Base-by-base conservation (phyloP, 1,284 basidiomycete species). In the Apiotrichum sp. region DNA sequence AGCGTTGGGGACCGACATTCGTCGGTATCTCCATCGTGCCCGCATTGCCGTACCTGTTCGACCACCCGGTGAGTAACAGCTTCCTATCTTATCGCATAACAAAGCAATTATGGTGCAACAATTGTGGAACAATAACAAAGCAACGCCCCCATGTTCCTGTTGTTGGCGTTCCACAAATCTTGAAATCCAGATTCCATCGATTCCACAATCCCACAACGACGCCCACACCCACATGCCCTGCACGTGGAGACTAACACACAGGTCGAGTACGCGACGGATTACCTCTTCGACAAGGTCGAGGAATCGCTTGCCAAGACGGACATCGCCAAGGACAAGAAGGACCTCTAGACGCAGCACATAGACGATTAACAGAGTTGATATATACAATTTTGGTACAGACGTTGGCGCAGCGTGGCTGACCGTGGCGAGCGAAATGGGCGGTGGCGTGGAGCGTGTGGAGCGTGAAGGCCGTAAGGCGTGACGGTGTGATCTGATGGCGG, bases 21-120 rank as follows among this genome's bases (percentile, higher is more conserved):
- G 70, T 75, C 47, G 73, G 74, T 38, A 71, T 78, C 50, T 83
- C 86, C 2, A 83, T 89, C 62, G 85, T 92, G 6, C 89, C 90
- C 0, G 78, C 84, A 40, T 78, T 93, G 22, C 90, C 90, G 0
- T 92, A 84, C 72, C 73, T 93, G 16, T 93, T 86, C 67, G 89
- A 91, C 75, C 84, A 89, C 65, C 88, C 88, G 1, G 86, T 74
- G 50, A 67, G 67, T 67, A n/a, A 6, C 35, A 6, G 6, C 3
- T 8, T 6, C n/a, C 32, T n/a, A n/a, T n/a, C n/a, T n/a, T n/a
- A n/a, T n/a, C n/a, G n/a, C n/a, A n/a, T n/a, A n/a, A n/a, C n/a
- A n/a, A n/a, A n/a, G n/a, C n/a, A n/a, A n/a, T n/a, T n/a, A n/a
- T n/a, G n/a, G n/a, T n/a, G n/a, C 31, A 16, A 9, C 31, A 14